These are phyloP conservation scores for Pseudoturritis turrita DNA, from an alignment of 345 rosid species.

Conservation along the genomic window DNA sequence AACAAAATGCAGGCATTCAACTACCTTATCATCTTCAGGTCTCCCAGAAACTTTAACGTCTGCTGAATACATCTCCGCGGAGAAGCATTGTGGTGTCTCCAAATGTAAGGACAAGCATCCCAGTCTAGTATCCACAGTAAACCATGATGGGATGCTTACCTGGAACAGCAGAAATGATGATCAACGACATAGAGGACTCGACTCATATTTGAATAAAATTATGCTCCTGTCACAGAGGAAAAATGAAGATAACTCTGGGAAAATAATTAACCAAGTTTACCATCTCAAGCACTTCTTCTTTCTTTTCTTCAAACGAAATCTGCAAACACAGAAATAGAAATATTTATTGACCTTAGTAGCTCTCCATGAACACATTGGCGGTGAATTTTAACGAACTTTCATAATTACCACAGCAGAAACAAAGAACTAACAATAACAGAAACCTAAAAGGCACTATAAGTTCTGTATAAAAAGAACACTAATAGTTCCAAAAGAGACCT, in stretches of 20 bases:
- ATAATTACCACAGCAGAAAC: not conserved
- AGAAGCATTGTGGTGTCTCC: slow-evolving; percentile 97
- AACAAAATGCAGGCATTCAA: slow-evolving; percentile 1
- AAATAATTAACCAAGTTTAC: slow-evolving; percentile 35
- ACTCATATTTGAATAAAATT: no score
- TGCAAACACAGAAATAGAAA: slow-evolving; percentile 26
- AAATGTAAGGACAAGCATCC: slow-evolving; percentile 93
- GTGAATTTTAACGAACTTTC: not conserved
- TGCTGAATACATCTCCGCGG: slow-evolving; percentile 97
- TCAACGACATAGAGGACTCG: slow-evolving; percentile 3
- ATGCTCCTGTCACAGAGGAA: not conserved
- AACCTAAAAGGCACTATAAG: no score
- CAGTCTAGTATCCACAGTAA: slow-evolving; percentile 85
- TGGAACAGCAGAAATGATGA: slow-evolving; percentile 28
- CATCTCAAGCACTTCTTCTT: slow-evolving; percentile 93
- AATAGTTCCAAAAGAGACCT: slow-evolving; percentile 46
- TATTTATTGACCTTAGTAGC: not conserved
- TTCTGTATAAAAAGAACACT: not conserved
- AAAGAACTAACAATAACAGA: not conserved
- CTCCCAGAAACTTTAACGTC: slow-evolving; percentile 88
- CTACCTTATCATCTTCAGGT: slow-evolving; percentile 98
- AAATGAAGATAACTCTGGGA: not conserved
- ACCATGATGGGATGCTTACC: slow-evolving; percentile 99
- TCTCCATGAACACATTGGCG: slow-evolving; percentile 1
- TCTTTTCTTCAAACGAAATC: slow-evolving; percentile 90